Percentiles rank a stretch among this genome's conserved stretches.
Evolutionary conservation across 1,284 basidiomycete genomes (phyloP).

Genomic region (Porodaedalea pini): DNA sequence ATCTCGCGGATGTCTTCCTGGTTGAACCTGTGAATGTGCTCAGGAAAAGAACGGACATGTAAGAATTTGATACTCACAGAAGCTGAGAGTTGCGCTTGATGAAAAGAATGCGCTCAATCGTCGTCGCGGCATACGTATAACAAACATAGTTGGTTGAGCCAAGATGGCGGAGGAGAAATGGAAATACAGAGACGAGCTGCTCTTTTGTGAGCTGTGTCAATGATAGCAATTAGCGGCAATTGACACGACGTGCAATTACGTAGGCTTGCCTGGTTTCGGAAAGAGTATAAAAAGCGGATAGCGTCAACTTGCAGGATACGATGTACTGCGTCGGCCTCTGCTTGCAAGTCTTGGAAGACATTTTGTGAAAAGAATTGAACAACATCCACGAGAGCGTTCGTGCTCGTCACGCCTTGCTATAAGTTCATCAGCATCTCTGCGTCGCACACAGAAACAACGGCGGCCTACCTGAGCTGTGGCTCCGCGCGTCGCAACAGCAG

Average conservation of each 20-base stretch:
- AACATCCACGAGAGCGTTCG: slow-evolving; percentile 89
- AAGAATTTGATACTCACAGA: slow-evolving; percentile 44
- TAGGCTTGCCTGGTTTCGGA: slow-evolving; percentile 81
- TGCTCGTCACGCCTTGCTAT: slow-evolving; percentile 89
- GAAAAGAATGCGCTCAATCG: slow-evolving; percentile 85
- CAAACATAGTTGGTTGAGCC: slow-evolving; percentile 79
- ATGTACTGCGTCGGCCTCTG: slow-evolving; percentile 64
- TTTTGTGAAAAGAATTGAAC: slow-evolving; percentile 94
- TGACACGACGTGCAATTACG: neutral
- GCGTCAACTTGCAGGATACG: slow-evolving; percentile 95
- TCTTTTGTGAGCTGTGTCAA: slow-evolving; percentile 79
- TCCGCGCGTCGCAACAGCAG: slow-evolving; percentile 85
- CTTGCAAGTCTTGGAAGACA: slow-evolving; percentile 86
- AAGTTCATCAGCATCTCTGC: neutral
- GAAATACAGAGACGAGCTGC: slow-evolving; percentile 89
- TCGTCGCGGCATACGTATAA: slow-evolving; percentile 87
- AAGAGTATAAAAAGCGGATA: slow-evolving; percentile 90
- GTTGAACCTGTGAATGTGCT: slow-evolving; percentile 58
- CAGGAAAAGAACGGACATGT: slow-evolving; percentile 21
- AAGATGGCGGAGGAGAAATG: slow-evolving; percentile 84
- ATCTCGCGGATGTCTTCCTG: slow-evolving; percentile 84
- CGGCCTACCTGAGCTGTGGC: slow-evolving; percentile 71
- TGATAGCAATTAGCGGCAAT: neutral
- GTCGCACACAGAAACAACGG: neutral
- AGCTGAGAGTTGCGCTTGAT: slow-evolving; percentile 76